Evolutionary conservation across 2,329 filamentous ascomycete species (phyloP).

Genomic region (Leptographium flavum): DNA sequence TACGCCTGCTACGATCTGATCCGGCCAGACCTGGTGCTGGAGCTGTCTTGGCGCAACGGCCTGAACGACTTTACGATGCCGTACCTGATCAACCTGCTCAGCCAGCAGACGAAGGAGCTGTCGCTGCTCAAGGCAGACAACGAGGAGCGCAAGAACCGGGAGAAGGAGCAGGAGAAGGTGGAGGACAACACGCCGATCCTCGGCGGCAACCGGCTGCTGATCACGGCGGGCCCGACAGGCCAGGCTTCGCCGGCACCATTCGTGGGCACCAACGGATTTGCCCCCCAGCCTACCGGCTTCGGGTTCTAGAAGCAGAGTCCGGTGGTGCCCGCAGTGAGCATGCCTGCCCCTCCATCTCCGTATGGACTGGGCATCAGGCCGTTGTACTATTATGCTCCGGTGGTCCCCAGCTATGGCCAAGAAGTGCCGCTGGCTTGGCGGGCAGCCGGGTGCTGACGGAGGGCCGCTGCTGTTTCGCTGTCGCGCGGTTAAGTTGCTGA

Average conservation of each 20-base stretch:
- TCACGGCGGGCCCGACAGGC: slow-evolving; percentile 70
- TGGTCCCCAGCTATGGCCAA: neutral
- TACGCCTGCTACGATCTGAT: slow-evolving; percentile 98
- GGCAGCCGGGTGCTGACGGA: neutral
- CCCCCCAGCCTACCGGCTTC: slow-evolving; percentile 75
- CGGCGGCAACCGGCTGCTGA: slow-evolving; percentile 78
- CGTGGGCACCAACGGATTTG: slow-evolving; percentile 74
- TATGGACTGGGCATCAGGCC: neutral
- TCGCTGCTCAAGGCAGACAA: slow-evolving; percentile 84
- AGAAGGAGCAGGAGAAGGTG: slow-evolving; percentile 49
- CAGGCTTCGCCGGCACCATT: slow-evolving; percentile 53
- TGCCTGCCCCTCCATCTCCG: neutral
- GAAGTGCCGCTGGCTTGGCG: neutral
- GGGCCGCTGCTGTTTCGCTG: no score
- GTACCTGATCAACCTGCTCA: slow-evolving; percentile 97
- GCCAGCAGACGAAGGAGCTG: slow-evolving; percentile 79
- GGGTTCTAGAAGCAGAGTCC: slow-evolving; percentile 32
- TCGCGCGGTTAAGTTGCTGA: no score
- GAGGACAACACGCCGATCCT: slow-evolving; percentile 92
- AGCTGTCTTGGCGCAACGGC: slow-evolving; percentile 92
- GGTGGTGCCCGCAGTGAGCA: slow-evolving; percentile 9
- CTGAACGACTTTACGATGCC: slow-evolving; percentile 98
- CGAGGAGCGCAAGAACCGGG: slow-evolving; percentile 39
- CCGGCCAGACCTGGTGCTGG: slow-evolving; percentile 79
- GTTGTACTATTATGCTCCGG: neutral